Evolutionary conservation across 2,329 filamentous ascomycete genomes (phyloP).

Genomic region (Phoma sp.): DNA sequence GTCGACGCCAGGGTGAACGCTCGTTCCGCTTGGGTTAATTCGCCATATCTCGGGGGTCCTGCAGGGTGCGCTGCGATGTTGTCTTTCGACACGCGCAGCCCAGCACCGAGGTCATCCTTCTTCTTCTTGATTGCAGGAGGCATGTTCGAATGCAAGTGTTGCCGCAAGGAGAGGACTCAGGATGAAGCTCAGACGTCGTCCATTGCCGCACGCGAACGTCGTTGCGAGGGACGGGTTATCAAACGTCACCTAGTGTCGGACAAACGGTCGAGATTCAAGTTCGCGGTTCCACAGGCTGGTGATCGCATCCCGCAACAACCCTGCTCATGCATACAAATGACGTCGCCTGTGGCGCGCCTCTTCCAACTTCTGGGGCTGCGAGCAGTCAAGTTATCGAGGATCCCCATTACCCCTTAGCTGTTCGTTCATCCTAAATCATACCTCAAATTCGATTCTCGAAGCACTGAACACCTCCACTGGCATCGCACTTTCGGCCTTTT

Average conservation of each 20-base stretch:
- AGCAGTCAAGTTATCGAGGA: constrained; percentile 30
- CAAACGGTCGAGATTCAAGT: constrained; percentile 29
- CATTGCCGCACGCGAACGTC: constrained; percentile 20
- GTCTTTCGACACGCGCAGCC: constrained; percentile 51
- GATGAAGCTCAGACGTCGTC: constrained; percentile 4
- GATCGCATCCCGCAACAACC: constrained; percentile 26
- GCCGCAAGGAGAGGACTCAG: neutral
- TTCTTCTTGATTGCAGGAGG: constrained; percentile 40
- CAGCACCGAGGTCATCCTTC: constrained; percentile 50
- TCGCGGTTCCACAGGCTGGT: constrained; percentile 27
- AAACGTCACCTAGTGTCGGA: constrained; percentile 13
- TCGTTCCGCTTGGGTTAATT: constrained; percentile 56
- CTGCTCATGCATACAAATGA: constrained; percentile 35
- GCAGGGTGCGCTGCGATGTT: constrained; percentile 51
- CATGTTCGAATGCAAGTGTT: constrained; percentile 14
- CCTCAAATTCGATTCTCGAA: constrained; percentile 1
- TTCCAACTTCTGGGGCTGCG: constrained; percentile 38
- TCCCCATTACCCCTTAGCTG: constrained; percentile 18
- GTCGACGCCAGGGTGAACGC: constrained; percentile 58
- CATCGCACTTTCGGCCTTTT: neutral
- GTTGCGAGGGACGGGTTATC: constrained; percentile 18
- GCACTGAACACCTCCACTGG: neutral
- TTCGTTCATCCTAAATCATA: constrained; percentile 16
- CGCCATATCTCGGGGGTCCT: constrained; percentile 54
- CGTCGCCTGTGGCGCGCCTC: constrained; percentile 44